These are phyloP conservation scores for Yamadazyma spencermartinsiae DNA, from an alignment of 1,139 yeast genomes.

Conservation along the genomic window DNA sequence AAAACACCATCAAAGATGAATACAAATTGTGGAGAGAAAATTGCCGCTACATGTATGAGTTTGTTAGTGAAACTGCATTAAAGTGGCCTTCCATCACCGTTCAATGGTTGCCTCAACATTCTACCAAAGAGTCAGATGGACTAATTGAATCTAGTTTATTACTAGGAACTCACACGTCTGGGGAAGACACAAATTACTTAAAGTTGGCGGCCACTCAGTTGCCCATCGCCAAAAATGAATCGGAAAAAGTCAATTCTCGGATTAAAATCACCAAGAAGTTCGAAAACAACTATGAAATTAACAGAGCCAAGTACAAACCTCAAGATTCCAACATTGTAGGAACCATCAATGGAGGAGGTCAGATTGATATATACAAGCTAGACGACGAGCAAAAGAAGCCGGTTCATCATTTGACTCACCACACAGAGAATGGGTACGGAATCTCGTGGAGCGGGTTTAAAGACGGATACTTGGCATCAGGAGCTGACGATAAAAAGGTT, in stretches of 20 bases:
- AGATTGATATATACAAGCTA: slow-evolving; percentile 63
- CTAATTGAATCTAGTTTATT: slow-evolving; percentile 50
- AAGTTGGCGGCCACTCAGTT: slow-evolving; percentile 73
- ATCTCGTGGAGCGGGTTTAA: slow-evolving; percentile 58
- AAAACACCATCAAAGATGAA: slow-evolving; percentile 60
- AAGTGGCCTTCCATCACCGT: slow-evolving; percentile 81
- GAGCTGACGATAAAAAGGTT: slow-evolving; percentile 63
- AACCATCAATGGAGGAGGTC: slow-evolving; percentile 77
- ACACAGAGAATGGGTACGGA: slow-evolving; percentile 70
- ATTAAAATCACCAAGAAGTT: slow-evolving; percentile 63
- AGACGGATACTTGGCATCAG: slow-evolving; percentile 53
- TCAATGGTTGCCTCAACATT: slow-evolving; percentile 66
- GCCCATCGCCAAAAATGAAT: slow-evolving; percentile 40
- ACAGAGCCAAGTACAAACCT: slow-evolving; percentile 83
- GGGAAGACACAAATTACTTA: slow-evolving; percentile 72
- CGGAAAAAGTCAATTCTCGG: slow-evolving; percentile 41
- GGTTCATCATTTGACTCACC: slow-evolving; percentile 47
- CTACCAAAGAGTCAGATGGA: slow-evolving; percentile 25
- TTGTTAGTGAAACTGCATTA: slow-evolving; percentile 74
- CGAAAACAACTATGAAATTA: slow-evolving; percentile 59
- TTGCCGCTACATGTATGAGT: slow-evolving; percentile 77
- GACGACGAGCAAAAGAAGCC: slow-evolving; percentile 25
- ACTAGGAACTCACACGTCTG: slow-evolving; percentile 87
- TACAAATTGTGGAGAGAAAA: slow-evolving; percentile 78
- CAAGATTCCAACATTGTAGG: slow-evolving; percentile 67